Evolutionary conservation across 2,329 filamentous ascomycete species (phyloP).

Genomic region (Fusarium sp.): DNA sequence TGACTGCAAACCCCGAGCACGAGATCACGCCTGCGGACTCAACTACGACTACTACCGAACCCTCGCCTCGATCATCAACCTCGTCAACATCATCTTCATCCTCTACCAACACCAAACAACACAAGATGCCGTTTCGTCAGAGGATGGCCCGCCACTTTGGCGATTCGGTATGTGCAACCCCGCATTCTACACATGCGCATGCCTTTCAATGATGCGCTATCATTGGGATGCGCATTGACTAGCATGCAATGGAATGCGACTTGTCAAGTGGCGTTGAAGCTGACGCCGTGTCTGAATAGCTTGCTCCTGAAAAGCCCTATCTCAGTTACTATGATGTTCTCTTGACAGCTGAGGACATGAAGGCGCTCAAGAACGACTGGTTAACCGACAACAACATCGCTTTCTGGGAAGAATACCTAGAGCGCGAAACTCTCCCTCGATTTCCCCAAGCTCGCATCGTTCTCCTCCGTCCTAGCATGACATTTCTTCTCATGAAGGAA

Average conservation of each 20-base stretch:
- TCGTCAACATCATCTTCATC: conserved; percentile 24
- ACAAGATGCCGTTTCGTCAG: conserved; percentile 52
- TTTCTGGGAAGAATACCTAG: conserved; percentile 98
- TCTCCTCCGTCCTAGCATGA: conserved; percentile 91
- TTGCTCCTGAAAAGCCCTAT: conserved; percentile 51
- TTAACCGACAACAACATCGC: conserved; percentile 96
- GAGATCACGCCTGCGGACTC: conserved; percentile 29
- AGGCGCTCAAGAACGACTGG: conserved; percentile 91
- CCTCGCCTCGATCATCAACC: conserved; percentile 19
- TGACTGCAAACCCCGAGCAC: conserved; percentile 37
- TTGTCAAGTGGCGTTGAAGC: conserved; percentile 5
- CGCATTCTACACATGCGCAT: conserved; percentile 24
- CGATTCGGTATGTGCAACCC: conserved; percentile 53
- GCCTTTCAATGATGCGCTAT: conserved; percentile 12
- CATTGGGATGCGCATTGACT: conserved; percentile 20
- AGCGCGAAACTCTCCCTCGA: conserved; percentile 82
- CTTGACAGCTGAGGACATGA: conserved; percentile 86
- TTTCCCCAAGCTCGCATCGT: conserved; percentile 87
- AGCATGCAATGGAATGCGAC: conserved; percentile 13
- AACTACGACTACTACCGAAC: conserved; percentile 24
- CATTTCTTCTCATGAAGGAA: conserved; percentile 86
- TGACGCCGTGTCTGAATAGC: conserved; percentile 54
- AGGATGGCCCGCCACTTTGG: conserved; percentile 59
- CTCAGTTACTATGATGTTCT: conserved; percentile 55
- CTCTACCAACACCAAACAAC: conserved; percentile 31